A percentile compares a stretch with the other conserved stretches of the same genome.
These are phyloP conservation scores for Fusarium succisae DNA, from an alignment of 2,329 filamentous ascomycete species.

Conservation along the genomic window DNA sequence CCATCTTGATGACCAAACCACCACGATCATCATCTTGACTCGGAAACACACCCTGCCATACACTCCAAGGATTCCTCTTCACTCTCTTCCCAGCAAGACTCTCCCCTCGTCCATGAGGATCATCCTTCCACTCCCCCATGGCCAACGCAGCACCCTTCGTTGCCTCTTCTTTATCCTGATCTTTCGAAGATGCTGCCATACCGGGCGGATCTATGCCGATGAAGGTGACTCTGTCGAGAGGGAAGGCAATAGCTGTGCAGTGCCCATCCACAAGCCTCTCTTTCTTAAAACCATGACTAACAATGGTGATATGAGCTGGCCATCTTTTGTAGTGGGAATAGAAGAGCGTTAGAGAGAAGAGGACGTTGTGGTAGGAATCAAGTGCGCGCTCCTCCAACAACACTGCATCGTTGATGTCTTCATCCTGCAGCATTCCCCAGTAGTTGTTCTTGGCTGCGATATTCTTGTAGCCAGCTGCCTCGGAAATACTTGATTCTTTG, in stretches of 20 bases:
- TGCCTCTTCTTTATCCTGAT: constrained; percentile 49
- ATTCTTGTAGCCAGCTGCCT: constrained; percentile 71
- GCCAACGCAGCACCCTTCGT: constrained; percentile 56
- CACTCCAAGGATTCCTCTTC: constrained; percentile 60
- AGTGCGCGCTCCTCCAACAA: constrained; percentile 76
- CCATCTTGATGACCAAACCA: constrained; percentile 49
- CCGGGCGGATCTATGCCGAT: constrained; percentile 72
- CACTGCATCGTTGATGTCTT: constrained; percentile 47
- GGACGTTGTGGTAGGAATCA: constrained; percentile 86
- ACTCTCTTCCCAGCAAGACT: constrained; percentile 59
- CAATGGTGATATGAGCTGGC: constrained; percentile 67
- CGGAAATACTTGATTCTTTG: constrained; percentile 62
- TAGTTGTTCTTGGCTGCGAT: constrained; percentile 58
- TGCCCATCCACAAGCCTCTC: constrained; percentile 71
- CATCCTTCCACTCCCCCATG: constrained; percentile 58
- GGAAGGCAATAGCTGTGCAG: constrained; percentile 68
- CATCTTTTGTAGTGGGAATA: constrained; percentile 55
- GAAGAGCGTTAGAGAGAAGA: constrained; percentile 74
- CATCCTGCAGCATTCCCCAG: constrained; percentile 51
- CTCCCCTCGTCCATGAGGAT: constrained; percentile 61
- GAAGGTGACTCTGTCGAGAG: constrained; percentile 57
- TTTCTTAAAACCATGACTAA: constrained; percentile 77
- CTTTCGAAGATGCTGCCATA: constrained; percentile 45
- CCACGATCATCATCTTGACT: constrained; percentile 48
- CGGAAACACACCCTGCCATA: constrained; percentile 57